Percentiles rank a stretch among this genome's conserved stretches.
These are phyloP conservation scores for Globisporangium splendens DNA, from an alignment of 352 stramenopile species.

Conservation along the genomic window DNA sequence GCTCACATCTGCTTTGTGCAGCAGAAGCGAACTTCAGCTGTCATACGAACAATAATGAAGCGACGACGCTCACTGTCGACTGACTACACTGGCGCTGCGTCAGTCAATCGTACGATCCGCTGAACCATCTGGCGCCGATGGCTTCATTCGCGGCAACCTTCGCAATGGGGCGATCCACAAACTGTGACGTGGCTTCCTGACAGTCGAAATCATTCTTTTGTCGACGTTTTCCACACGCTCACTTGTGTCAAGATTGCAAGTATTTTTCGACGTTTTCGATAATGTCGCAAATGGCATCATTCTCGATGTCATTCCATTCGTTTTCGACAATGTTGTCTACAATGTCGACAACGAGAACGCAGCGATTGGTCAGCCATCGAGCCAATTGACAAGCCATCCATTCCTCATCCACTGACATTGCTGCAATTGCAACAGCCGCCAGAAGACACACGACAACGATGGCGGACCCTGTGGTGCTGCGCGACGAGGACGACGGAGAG, in stretches of 20 bases:
- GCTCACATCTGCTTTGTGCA: neutral
- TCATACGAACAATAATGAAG: too few relatives aligned
- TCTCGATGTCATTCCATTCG: neutral
- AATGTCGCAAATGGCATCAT: too few relatives aligned
- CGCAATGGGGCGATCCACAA: neutral
- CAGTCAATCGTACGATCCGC: too few relatives aligned
- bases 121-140: neutral
- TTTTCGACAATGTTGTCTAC: too few relatives aligned
- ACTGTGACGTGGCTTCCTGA: neutral
- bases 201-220: neutral
- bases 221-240: too few relatives aligned
- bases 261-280: too few relatives aligned
- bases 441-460: neutral
- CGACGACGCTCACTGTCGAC: too few relatives aligned
- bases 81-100: too few relatives aligned
- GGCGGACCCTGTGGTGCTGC: constrained; percentile 15
- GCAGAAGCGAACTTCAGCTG: too few relatives aligned
- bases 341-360: constrained; percentile 1
- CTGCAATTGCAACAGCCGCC: neutral
- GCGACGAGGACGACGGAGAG: constrained; percentile 28
- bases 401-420: neutral
- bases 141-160: neutral
- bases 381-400: constrained; percentile 5
- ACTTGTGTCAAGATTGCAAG: too few relatives aligned
- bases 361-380: constrained; percentile 1